phyloP scores from a whole-genome alignment of 2,329 filamentous ascomycete species.

The Apiospora kogelbergensis region DNA sequence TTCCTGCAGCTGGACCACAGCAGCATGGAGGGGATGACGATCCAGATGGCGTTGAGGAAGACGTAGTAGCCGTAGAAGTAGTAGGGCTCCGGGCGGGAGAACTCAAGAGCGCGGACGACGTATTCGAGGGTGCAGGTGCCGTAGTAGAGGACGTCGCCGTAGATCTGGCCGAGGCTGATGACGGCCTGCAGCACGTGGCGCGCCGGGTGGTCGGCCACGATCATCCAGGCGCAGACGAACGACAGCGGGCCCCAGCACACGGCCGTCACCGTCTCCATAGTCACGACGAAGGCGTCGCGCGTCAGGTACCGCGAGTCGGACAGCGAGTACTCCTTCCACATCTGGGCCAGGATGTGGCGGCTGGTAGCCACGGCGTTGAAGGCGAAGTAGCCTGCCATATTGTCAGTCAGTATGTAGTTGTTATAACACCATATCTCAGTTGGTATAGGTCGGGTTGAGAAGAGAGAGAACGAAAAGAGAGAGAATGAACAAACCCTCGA shows the following conservation, averaged over 20 bases:
- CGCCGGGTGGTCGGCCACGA: constrained; percentile 42
- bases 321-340: constrained; percentile 60
- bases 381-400: constrained; percentile 44
- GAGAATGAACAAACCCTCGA: constrained; percentile 35
- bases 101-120: constrained; percentile 37
- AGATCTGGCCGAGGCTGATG: constrained; percentile 48
- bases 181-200: constrained; percentile 50
- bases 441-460: neutral
- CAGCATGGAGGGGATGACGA: constrained; percentile 44
- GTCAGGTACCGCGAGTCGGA: constrained; percentile 57
- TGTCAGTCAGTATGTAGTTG: neutral
- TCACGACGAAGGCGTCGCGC: constrained; percentile 52
- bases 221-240: constrained; percentile 44
- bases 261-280: constrained; percentile 56
- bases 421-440: neutral
- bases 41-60: constrained; percentile 53
- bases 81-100: constrained; percentile 49
- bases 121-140: constrained; percentile 46
- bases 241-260: constrained; percentile 54
- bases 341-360: constrained; percentile 48
- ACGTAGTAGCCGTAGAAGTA: constrained; percentile 57
- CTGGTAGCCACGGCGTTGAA: constrained; percentile 44
- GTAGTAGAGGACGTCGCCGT: constrained; percentile 54
- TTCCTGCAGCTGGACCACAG: constrained; percentile 20
- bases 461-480: no score